Evolutionary conservation across 176 grass and related monocot genomes (phyloP), one percentile per base, ranked within the genome.

Genomic region (Melocanna baccifera): DNA sequence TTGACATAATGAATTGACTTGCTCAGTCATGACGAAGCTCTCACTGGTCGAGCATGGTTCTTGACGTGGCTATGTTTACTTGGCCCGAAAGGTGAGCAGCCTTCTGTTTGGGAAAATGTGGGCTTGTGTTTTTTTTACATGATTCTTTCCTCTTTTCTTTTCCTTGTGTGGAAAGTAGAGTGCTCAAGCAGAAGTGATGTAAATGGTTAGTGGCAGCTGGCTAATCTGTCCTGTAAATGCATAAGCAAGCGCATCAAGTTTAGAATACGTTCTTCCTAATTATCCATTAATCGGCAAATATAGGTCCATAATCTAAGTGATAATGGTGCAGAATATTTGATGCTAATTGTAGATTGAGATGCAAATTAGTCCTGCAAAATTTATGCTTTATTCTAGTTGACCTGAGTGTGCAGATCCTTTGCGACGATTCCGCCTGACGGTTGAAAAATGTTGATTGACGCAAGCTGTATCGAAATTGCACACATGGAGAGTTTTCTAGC

Each of bases 141-240:
- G 42, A 81, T 87, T 85, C 71, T 83, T 83, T 46, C 65, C 59
- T 57, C 51, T 59, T 66, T 62, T 69, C 32, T 43, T 86, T 77
- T 41, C 69, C 73, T 73, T 87, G 71, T 77, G 77, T 84, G 85
- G 80, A 90, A 79, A 83, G 71, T 90, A 90, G 88, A 90, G 67
- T 64, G 81, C 78, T 69, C 84, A 83, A 74, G 78, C 62, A 91
- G 76, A 55, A 80, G 80, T 67, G 73, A 67, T 94, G 91, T 94
- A 94, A 88, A 94, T 94, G 87, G 82, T 88, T 86, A 80, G 88
- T 75, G 79, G 58, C 86, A 88, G 88, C 68, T 80, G 86, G 88
- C 86, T 89, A 94, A 89, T 91, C 68, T 89, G 63, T 79, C 71
- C 71, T 89, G 92, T 91, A 91, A 91, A 94, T 94, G 86, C 85